Percentiles rank a stretch among this genome's conserved stretches.
These are phyloP conservation scores for Prunus mongolica DNA, from an alignment of 306 rosid genomes.

Conservation along the genomic window DNA sequence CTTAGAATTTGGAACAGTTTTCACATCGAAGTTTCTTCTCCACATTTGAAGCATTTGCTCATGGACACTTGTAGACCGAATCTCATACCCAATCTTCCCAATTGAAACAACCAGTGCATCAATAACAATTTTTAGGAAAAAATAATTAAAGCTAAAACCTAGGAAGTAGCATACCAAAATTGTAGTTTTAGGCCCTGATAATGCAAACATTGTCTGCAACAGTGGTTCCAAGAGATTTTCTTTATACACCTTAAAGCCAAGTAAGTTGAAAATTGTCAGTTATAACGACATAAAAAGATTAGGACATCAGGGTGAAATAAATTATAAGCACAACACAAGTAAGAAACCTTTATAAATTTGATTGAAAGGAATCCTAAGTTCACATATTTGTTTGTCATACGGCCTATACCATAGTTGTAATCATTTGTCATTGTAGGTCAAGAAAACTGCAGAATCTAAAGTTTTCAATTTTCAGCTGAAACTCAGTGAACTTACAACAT, in stretches of 20 bases:
- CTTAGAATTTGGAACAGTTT: constrained; percentile 74
- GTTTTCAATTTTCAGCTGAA: background rate
- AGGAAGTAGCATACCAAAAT: constrained; percentile 45
- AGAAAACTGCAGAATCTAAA: background rate
- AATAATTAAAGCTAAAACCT: background rate
- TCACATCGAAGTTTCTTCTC: constrained; percentile 66
- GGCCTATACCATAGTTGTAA: background rate
- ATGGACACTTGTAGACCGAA: constrained; percentile 75
- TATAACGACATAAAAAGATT: background rate
- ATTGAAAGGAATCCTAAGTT: background rate
- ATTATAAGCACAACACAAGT: background rate
- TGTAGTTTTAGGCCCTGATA: constrained; percentile 89
- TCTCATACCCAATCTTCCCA: constrained; percentile 87
- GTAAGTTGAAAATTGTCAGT: constrained; percentile 4
- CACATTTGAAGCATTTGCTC: constrained; percentile 96
- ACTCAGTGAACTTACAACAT: constrained; percentile 55
- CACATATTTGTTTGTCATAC: background rate
- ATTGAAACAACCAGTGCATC: constrained; percentile 8
- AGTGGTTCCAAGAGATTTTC: constrained; percentile 89
- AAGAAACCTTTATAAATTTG: background rate
- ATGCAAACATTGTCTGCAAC: constrained; percentile 65
- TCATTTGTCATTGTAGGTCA: background rate
- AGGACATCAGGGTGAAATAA: background rate
- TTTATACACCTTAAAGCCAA: constrained; percentile 60
- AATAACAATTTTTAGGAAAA: background rate